Conservation (phyloP, 1,284 basidiomycete genomes). For the Heimioporus retisporus region DNA sequence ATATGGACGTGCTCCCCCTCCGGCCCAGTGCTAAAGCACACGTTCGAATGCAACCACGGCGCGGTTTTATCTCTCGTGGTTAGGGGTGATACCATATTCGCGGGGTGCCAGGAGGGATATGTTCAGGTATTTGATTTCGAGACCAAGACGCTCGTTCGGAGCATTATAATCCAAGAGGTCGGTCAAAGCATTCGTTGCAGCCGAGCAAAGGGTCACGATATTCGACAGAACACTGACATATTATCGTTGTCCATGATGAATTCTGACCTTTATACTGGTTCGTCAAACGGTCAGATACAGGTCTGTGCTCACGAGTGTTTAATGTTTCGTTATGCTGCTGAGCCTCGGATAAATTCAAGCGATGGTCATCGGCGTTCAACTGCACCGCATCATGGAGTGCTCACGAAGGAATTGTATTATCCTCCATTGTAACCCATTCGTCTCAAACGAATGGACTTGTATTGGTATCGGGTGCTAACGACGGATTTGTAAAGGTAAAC, state of each 20-base stretch:
- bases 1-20: slow-evolving; percentile 77
- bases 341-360: slow-evolving; percentile 48
- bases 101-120: slow-evolving; percentile 94
- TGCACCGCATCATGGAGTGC: slow-evolving; percentile 85
- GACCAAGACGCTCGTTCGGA: slow-evolving; percentile 87
- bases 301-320: slow-evolving; percentile 46
- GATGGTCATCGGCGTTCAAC: slow-evolving; percentile 87
- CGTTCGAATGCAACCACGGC: slow-evolving; percentile 73
- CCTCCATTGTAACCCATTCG: slow-evolving; percentile 66
- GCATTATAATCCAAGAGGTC: slow-evolving; percentile 88
- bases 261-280: slow-evolving; percentile 85
- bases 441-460: slow-evolving; percentile 47
- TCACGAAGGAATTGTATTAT: slow-evolving; percentile 87
- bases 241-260: slow-evolving; percentile 82
- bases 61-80: slow-evolving; percentile 86
- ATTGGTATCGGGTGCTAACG: slow-evolving; percentile 88
- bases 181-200: slow-evolving; percentile 17
- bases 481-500: slow-evolving; percentile 82
- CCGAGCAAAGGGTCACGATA: slow-evolving; percentile 2
- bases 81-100: slow-evolving; percentile 86
- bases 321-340: slow-evolving; percentile 13
- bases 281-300: slow-evolving; percentile 86
- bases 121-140: slow-evolving; percentile 95
- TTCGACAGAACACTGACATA: slow-evolving; percentile 74
- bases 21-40: slow-evolving; percentile 62